These are phyloP conservation scores for Macrophomina tecta DNA, from an alignment of 2,329 filamentous ascomycete genomes.

Conservation along the genomic window DNA sequence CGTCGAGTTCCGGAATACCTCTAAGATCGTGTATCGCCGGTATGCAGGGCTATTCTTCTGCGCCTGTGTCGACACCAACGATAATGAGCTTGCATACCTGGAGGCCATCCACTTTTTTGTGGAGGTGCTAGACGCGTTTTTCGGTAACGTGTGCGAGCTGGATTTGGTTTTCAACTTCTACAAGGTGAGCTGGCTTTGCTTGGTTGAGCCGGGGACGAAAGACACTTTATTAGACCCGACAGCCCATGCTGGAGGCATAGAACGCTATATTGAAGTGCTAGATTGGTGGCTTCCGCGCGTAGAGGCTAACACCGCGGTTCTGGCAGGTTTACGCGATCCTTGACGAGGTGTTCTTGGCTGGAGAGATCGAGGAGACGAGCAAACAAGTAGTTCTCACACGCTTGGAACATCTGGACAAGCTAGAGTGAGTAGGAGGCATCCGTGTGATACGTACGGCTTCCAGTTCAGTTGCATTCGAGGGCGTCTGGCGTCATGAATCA, in stretches of 20 bases:
- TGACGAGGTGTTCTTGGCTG: conserved; percentile 96
- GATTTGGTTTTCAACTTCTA: conserved; percentile 82
- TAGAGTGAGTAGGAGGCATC: conserved; percentile 66
- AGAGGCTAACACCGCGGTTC: conserved; percentile 30
- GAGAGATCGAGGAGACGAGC: conserved; percentile 98
- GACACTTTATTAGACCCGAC: too few species aligned
- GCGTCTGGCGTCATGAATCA: conserved; percentile 15
- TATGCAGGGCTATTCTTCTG: conserved; percentile 99
- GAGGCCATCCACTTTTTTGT: conserved; percentile 99
- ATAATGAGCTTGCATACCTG: conserved; percentile 95
- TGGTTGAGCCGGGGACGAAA: neutral
- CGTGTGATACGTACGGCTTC: neutral
- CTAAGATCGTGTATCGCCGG: conserved; percentile 95
- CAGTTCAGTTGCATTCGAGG: conserved; percentile 10
- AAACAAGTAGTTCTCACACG: conserved; percentile 96
- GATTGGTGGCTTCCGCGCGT: neutral
- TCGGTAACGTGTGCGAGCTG: conserved; percentile 98
- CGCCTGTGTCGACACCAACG: conserved; percentile 97
- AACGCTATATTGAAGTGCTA: neutral
- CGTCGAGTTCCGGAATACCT: conserved; percentile 85
- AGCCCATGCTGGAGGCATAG: neutral
- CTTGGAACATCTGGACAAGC: conserved; percentile 92
- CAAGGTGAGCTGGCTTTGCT: conserved; percentile 57
- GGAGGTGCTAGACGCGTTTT: conserved; percentile 97
- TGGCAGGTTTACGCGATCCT: conserved; percentile 90